Base-by-base conservation (phyloP, 129 eudicot genomes). In the Flaveria brownii region DNA sequence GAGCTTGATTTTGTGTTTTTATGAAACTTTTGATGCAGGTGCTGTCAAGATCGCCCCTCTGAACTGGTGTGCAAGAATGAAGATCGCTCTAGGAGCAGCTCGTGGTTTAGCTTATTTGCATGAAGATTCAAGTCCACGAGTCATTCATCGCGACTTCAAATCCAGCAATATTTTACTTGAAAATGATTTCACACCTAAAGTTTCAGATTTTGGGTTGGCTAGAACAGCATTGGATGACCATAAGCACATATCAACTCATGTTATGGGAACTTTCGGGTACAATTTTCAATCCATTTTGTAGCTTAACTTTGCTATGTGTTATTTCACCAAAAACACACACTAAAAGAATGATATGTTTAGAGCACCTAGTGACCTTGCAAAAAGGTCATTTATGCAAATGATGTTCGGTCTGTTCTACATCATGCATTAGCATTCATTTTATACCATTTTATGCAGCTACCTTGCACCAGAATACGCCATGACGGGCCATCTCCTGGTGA, bases 181-280 rank as follows among this genome's bases (percentile, higher is more conserved):
- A 80, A 80, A 89, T 36, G 99, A 95, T 77, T 95, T 87, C 61
- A 95, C 97, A 2, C 97, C 99, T 60, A 95, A 91, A 85, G 99
- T 91, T 66, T 95, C 96, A 2, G 99, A 95, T 77, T 95, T 95
- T 77, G 99, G 99, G 71, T 82, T 95, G 87, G 99, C 99, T 78
- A 91, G 88, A 85, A 71, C 90, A 3, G 97, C 96, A 12, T 64
- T 87, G 68, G 96, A 95, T 9, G 97, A 81, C 56, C 91, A 83
- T 81, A 87, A 85, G 75, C 96, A 86, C 64, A 88, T 91, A 61
- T 95, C 97, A 17, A 95, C 99, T 8, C 99, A 95, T 82, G 96
- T 95, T 43, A 95, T 95, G 92, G 99, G 99, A 56, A 95, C 99
- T 75, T 95, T 95, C 33, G 99, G 99, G 99, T 89, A 89, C 43